Evolutionary conservation across 1,284 basidiomycete species (phyloP), one percentile per base, ranked within the genome.

Genomic region (Ceratobasidium sp.): DNA sequence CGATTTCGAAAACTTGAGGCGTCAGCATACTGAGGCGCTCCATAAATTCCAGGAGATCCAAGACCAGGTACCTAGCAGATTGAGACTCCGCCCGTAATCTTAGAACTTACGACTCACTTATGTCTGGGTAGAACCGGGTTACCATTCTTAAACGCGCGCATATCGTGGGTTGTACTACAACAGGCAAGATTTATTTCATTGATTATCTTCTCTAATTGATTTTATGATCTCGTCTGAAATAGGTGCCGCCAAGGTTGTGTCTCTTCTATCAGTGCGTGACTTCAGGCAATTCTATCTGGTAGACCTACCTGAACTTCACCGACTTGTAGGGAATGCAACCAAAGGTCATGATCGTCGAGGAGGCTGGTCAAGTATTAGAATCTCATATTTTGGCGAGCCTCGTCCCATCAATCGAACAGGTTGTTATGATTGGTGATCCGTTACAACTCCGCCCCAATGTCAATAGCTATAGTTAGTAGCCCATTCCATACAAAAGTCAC

Each of bases 291-390:
- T 6, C 26, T 26, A 28, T 10, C 10, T 61, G 55, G 39, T 6
- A 58, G 5, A 13, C 55, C 12, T 23, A 40, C 20, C 6, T 28
- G 33, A 33, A 33, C 33, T 4, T 73, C 67, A 58, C 4, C 4
- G 6, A 3, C 67, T 68, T 56, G 2, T 78, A 93, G 90, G 88
- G 88, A 0, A 81, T 91, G 10, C 83, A 84, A 15, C 91, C 91
- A 0, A 88, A 87, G 60, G 88, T 92, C 3, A 82, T 92, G 78
- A 84, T 92, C 56, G 89, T 92, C 0, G 91, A 92, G 83, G 93
- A 94, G 83, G 93, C 93, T 0, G 93, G 93, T 0, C 93, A 94
- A 85, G 92, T 94, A 0, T 86, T 94, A 13, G 93, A 94, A 84
- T 90, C 93, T 1, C 93, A 94, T 81, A 86, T 93, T 10, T 83